Conservation (phyloP, 2,329 filamentous ascomycete genomes). For the Annulohypoxylon truncatum region DNA sequence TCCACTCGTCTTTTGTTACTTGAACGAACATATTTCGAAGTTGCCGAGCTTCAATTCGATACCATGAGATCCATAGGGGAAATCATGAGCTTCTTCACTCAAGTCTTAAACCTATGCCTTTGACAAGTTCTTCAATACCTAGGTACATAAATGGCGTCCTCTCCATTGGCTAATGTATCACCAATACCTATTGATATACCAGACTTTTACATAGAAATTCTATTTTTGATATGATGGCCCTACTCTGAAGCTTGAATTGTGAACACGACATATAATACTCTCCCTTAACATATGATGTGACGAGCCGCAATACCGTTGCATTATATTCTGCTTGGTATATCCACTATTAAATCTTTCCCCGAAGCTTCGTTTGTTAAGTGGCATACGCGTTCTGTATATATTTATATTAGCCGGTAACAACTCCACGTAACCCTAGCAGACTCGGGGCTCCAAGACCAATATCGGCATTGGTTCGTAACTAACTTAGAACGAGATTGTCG, state of each 20-base stretch:
- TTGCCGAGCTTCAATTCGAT: too few species aligned
- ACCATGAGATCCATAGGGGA: too few species aligned
- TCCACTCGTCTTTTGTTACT: too few species aligned
- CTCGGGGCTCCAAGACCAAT: constrained; percentile 4
- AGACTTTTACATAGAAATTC: not conserved
- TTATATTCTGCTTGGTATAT: not conserved
- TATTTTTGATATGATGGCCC: not conserved
- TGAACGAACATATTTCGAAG: too few species aligned
- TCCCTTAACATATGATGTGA: not conserved
- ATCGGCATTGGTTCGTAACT: constrained; percentile 1
- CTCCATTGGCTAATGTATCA: too few species aligned
- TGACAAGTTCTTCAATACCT: not conserved
- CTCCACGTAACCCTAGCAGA: constrained; percentile 21
- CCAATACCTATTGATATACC: not conserved
- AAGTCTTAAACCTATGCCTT: too few species aligned
- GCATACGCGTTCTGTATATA: constrained; percentile 25
- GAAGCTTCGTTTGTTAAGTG: not conserved
- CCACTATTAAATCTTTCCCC: not conserved
- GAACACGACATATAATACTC: not conserved
- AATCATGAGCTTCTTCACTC: too few species aligned
- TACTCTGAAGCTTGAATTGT: not conserved
- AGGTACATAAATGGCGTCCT: too few species aligned
- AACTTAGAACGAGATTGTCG: not conserved
- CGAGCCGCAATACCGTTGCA: constrained; percentile 23
- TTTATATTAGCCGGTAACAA: constrained; percentile 29